phyloP scores from a whole-genome alignment of 331 rosid species.

The Telfairia occidentalis region DNA sequence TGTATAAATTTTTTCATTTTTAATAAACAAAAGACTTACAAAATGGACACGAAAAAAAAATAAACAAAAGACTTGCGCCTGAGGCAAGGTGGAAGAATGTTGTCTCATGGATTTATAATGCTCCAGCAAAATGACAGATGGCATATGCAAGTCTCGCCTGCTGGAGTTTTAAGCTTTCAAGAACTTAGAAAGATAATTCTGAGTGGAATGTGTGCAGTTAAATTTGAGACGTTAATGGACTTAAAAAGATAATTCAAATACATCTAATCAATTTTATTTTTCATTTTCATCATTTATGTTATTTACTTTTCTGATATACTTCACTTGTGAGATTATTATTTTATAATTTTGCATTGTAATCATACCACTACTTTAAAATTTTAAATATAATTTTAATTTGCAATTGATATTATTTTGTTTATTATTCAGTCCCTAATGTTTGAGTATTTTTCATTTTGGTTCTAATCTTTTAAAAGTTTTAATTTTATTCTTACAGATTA shows the following conservation, averaged over 20 bases:
- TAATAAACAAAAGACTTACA: neutral
- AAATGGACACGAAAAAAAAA: no score
- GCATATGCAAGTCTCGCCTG: neutral
- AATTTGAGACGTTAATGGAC: neutral
- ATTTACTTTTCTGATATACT: no score
- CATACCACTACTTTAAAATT: no score
- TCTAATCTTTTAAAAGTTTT: neutral
- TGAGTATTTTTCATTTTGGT: neutral
- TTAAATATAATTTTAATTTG: neutral
- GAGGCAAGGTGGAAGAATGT: neutral
- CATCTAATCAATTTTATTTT: no score
- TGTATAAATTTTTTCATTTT: neutral
- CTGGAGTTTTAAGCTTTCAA: neutral
- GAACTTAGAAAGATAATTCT: neutral
- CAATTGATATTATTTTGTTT: neutral
- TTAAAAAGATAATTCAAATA: neutral
- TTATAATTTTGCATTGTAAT: neutral
- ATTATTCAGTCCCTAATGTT: neutral
- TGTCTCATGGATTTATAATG: neutral
- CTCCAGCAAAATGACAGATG: neutral
- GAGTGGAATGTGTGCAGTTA: neutral
- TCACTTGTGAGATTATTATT: neutral
- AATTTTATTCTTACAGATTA: neutral
- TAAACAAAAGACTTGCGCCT: neutral
- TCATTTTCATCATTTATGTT: no score